Evolutionary conservation across 306 rosid genomes (phyloP).

Genomic region (Dryas alaskensis): DNA sequence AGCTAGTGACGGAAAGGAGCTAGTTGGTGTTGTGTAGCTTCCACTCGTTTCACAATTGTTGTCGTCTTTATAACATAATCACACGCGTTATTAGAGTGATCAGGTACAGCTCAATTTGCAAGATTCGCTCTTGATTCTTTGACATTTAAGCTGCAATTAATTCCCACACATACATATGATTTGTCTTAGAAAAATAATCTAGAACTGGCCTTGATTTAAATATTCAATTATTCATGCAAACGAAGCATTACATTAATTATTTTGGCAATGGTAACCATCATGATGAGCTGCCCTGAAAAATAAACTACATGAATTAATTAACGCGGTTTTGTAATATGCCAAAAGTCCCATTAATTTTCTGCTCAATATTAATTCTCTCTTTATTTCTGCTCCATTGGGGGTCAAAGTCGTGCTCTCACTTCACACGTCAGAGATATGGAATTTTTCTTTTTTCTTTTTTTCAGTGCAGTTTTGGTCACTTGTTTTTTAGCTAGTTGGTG

Average conservation of each 20-base stretch:
- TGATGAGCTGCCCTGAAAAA: slow-evolving; percentile 37
- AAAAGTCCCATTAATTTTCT: slow-evolving; percentile 3
- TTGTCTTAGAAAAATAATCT: neutral
- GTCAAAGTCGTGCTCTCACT: neutral
- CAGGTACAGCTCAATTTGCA: slow-evolving; percentile 18
- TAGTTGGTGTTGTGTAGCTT: slow-evolving; percentile 8
- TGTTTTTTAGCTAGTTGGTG: neutral
- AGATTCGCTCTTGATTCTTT: slow-evolving; percentile 7
- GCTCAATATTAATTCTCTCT: neutral
- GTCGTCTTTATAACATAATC: slow-evolving; percentile 14
- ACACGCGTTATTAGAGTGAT: slow-evolving; percentile 24
- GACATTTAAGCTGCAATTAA: neutral
- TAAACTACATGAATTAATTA: slow-evolving; percentile 10
- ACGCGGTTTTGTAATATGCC: slow-evolving; percentile 31
- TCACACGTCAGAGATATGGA: neutral
- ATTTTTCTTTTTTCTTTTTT: neutral
- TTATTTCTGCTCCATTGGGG: neutral
- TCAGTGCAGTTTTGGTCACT: neutral
- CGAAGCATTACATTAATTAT: neutral
- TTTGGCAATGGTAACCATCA: slow-evolving; percentile 30
- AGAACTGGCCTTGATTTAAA: neutral
- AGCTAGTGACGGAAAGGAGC: neutral
- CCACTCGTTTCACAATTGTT: neutral
- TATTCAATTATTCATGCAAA: slow-evolving; percentile 15
- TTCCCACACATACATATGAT: neutral